Percentiles rank a stretch among this genome's conserved stretches.
Conservation (phyloP, 2,329 filamentous ascomycete genomes). For the Pseudovirgaria hyperparasitica region DNA sequence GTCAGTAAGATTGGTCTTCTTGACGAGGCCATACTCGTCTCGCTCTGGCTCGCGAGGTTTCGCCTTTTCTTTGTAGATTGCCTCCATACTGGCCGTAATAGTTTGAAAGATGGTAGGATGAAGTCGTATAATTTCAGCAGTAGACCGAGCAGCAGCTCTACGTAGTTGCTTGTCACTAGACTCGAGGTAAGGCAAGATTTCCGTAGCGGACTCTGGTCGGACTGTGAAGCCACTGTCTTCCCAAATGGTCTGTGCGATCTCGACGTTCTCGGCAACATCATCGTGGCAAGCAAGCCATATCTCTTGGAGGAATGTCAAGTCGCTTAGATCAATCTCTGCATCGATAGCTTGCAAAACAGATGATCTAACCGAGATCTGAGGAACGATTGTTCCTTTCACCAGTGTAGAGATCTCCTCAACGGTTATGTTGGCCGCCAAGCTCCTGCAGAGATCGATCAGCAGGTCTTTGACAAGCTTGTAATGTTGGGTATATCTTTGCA, state of each 20-base stretch:
- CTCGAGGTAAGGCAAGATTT: constrained; percentile 66
- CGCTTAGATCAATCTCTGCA: constrained; percentile 81
- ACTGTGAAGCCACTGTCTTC: constrained; percentile 77
- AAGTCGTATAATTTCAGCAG: constrained; percentile 59
- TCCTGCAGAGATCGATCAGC: constrained; percentile 72
- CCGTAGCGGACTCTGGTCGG: constrained; percentile 48
- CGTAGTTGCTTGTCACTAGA: constrained; percentile 71
- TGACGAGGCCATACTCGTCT: constrained; percentile 89
- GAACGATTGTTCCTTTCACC: constrained; percentile 65
- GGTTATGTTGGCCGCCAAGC: constrained; percentile 69
- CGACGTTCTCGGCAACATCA: constrained; percentile 73
- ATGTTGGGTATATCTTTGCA: constrained; percentile 84
- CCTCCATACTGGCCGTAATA: constrained; percentile 53
- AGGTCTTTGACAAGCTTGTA: constrained; percentile 94
- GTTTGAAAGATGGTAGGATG: constrained; percentile 48
- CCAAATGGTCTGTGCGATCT: constrained; percentile 81
- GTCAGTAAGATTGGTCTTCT: constrained; percentile 75
- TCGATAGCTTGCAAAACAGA: constrained; percentile 83
- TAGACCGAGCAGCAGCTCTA: constrained; percentile 66
- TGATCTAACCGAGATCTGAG: constrained; percentile 67
- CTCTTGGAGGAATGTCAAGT: constrained; percentile 73
- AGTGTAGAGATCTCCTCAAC: constrained; percentile 60
- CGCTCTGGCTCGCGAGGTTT: constrained; percentile 74
- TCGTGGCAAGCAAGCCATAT: constrained; percentile 93
- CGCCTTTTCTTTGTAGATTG: constrained; percentile 63